A percentile compares a stretch with the other conserved stretches of the same genome.
Evolutionary conservation across 2,329 filamentous ascomycete genomes (phyloP).

Genomic region (Amesomyces nigricolor): DNA sequence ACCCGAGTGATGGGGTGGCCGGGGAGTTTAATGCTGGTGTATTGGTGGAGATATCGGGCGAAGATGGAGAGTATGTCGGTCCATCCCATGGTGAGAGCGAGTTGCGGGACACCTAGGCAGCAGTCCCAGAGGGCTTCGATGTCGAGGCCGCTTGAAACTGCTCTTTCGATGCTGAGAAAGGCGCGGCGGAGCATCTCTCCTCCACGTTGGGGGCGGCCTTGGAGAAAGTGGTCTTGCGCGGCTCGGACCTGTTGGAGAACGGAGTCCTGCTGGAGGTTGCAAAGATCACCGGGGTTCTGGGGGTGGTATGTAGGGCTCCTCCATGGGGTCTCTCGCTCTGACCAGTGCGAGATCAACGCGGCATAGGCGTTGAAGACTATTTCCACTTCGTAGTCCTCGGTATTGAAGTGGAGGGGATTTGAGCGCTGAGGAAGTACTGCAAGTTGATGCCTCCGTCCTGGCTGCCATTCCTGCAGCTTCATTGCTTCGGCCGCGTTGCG

Average conservation of each 20-base stretch:
- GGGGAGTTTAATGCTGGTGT: conserved; percentile 18
- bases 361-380: conserved; percentile 19
- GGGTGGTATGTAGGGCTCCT: not conserved
- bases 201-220: conserved; percentile 3
- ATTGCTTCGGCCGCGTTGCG: not conserved
- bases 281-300: not conserved
- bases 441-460: not conserved
- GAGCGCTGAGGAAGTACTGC: not conserved
- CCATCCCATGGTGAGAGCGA: conserved; percentile 18
- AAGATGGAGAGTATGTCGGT: conserved; percentile 24
- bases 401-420: conserved; percentile 11
- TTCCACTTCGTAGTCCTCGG: conserved; percentile 17
- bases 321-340: conserved; percentile 20
- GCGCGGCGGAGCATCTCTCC: conserved; percentile 20
- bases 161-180: conserved; percentile 22
- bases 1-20: conserved; percentile 18
- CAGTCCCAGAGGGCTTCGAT: conserved; percentile 27
- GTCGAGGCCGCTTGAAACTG: conserved; percentile 9
- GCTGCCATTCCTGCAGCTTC: not conserved
- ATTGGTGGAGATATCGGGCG: conserved; percentile 19
- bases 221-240: conserved; percentile 19
- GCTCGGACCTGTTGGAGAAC: conserved; percentile 23
- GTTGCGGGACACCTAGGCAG: conserved; percentile 25
- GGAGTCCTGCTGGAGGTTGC: conserved; percentile 6
- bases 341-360: conserved; percentile 22